These are phyloP conservation scores for Diplodia scrobiculata DNA, from an alignment of 2,329 filamentous ascomycete genomes.

Conservation along the genomic window DNA sequence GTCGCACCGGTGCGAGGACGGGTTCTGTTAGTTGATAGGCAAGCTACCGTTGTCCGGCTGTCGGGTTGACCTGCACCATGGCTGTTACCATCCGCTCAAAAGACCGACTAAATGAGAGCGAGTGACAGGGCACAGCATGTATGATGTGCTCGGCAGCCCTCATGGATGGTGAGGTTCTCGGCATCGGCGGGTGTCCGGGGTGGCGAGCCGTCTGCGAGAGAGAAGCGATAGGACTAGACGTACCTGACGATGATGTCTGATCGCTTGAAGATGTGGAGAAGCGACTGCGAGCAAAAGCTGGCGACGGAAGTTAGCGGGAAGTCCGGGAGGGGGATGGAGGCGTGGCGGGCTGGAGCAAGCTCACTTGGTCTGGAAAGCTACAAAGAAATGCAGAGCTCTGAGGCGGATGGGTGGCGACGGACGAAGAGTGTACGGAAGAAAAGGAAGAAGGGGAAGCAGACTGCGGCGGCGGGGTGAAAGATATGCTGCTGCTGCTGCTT, in stretches of 20 bases:
- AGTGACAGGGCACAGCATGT: background rate
- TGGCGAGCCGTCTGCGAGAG: slow-evolving; percentile 9
- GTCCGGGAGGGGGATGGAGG: background rate
- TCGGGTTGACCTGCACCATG: slow-evolving; percentile 25
- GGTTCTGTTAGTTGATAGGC: slow-evolving; percentile 29
- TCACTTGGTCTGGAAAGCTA: slow-evolving; percentile 45
- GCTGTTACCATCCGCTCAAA: slow-evolving; percentile 8
- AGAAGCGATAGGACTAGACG: slow-evolving; percentile 30
- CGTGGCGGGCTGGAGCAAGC: slow-evolving; percentile 29
- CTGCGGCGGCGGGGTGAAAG: slow-evolving; percentile 31
- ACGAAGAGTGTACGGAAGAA: slow-evolving; percentile 43
- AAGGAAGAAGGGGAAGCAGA: slow-evolving; percentile 33
- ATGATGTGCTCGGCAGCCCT: background rate
- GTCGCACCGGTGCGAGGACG: slow-evolving; percentile 27
- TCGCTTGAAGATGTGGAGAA: slow-evolving; percentile 43
- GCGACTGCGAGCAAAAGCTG: slow-evolving; percentile 46
- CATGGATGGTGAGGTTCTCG: background rate
- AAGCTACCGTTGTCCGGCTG: slow-evolving; percentile 28
- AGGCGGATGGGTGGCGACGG: slow-evolving; percentile 44
- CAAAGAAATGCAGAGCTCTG: slow-evolving; percentile 50
- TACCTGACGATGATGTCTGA: slow-evolving; percentile 47
- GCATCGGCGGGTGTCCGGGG: slow-evolving; percentile 5
- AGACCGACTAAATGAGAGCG: background rate
- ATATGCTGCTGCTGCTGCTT: slow-evolving; percentile 33
- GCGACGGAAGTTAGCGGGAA: slow-evolving; percentile 5